Conservation (phyloP, 108 stramenopile genomes). For the Cyclotella atomus region DNA sequence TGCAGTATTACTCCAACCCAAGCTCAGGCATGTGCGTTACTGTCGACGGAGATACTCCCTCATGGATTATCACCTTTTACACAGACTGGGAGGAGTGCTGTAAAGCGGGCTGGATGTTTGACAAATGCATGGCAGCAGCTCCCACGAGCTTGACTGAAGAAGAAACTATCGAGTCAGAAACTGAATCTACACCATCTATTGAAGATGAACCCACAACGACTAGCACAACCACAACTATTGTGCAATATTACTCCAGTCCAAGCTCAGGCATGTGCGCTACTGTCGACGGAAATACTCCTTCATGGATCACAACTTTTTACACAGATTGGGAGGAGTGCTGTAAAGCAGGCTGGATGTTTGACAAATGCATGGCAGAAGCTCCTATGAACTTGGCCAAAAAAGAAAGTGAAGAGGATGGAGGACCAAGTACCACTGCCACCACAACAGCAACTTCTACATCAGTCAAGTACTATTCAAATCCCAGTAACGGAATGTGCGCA, state of each 20-base stretch:
- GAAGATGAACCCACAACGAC: background rate
- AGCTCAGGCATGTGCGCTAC: background rate
- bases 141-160: no score
- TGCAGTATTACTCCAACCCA: background rate
- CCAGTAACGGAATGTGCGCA: background rate
- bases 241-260: slow-evolving; percentile 2
- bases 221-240: background rate
- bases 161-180: no score
- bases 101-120: background rate
- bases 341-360: slow-evolving; percentile 1
- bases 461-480: background rate
- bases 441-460: background rate
- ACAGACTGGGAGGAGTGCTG: slow-evolving; percentile 1
- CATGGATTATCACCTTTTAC: background rate
- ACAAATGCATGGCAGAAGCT: slow-evolving; percentile 4
- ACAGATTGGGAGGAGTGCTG: slow-evolving; percentile 2
- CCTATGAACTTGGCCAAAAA: background rate
- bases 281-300: background rate
- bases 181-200: no score
- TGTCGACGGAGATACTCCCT: background rate
- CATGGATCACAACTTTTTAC: slow-evolving; percentile 1
- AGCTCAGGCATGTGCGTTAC: background rate
- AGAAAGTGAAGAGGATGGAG: background rate
- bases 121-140: background rate
- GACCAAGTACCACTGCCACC: background rate